These are phyloP conservation scores for Zymoseptoria crescenta DNA, from an alignment of 2,329 filamentous ascomycete species.

Conservation along the genomic window DNA sequence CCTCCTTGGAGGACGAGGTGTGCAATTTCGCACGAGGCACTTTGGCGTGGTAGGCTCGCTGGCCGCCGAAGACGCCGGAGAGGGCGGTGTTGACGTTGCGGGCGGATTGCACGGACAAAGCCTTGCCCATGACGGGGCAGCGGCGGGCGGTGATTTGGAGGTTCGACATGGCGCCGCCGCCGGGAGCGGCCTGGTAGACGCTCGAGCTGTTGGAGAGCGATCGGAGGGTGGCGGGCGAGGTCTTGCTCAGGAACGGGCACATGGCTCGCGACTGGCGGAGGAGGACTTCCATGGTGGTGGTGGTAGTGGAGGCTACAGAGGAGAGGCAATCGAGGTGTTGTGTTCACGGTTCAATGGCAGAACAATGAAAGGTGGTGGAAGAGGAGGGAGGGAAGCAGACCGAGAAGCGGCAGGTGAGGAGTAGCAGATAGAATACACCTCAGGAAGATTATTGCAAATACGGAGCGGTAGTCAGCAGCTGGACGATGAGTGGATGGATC, in stretches of 20 bases:
- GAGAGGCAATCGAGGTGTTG: background rate
- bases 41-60: slow-evolving; percentile 41
- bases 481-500: too few relatives aligned
- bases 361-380: background rate
- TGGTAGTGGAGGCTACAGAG: background rate
- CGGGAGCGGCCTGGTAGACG: slow-evolving; percentile 59
- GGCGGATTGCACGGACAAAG: slow-evolving; percentile 65
- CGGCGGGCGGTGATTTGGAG: slow-evolving; percentile 87
- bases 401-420: too few relatives aligned
- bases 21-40: slow-evolving; percentile 68
- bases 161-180: slow-evolving; percentile 90
- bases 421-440: too few relatives aligned
- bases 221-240: slow-evolving; percentile 82
- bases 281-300: slow-evolving; percentile 73
- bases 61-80: slow-evolving; percentile 43
- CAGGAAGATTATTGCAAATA: too few relatives aligned
- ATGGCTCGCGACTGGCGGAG: slow-evolving; percentile 92
- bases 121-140: slow-evolving; percentile 98
- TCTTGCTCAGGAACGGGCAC: slow-evolving; percentile 96
- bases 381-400: too few relatives aligned
- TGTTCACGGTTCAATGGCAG: background rate
- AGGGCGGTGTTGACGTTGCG: slow-evolving; percentile 41
- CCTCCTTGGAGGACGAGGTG: slow-evolving; percentile 69
- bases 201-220: slow-evolving; percentile 71
- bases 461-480: too few relatives aligned